These are phyloP conservation scores for Epichloe glyceriae DNA, from an alignment of 2,329 filamentous ascomycete species.

Conservation along the genomic window DNA sequence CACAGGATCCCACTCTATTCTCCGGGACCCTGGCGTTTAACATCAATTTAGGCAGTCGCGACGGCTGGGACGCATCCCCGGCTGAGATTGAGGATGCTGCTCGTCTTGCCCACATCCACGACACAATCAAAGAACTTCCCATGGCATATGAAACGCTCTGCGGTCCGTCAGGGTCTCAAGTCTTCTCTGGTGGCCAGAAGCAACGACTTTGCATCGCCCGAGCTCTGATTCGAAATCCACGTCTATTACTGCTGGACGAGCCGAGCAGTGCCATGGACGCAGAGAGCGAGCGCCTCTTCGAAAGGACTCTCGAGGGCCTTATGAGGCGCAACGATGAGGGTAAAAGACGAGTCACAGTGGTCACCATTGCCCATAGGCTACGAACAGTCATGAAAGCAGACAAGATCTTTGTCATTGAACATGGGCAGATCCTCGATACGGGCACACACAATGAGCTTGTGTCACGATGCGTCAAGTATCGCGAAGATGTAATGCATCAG, in stretches of 20 bases:
- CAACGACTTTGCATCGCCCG: conserved; percentile 59
- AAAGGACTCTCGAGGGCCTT: conserved; percentile 38
- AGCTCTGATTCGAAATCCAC: conserved; percentile 49
- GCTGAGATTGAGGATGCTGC: conserved; percentile 49
- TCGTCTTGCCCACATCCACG: conserved; percentile 50
- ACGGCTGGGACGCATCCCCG: conserved; percentile 35
- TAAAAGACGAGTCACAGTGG: conserved; percentile 25
- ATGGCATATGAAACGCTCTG: conserved; percentile 43
- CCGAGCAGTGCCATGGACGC: conserved; percentile 50
- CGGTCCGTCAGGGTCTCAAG: conserved; percentile 48
- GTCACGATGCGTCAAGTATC: neutral
- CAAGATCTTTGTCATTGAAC: conserved; percentile 29
- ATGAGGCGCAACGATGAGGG: conserved; percentile 13
- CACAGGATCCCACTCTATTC: conserved; percentile 37
- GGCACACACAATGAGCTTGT: conserved; percentile 1
- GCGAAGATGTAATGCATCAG: neutral
- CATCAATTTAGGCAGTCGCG: conserved; percentile 33
- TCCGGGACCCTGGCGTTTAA: conserved; percentile 37
- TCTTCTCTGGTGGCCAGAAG: conserved; percentile 54
- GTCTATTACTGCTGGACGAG: conserved; percentile 43
- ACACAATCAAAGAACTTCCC: conserved; percentile 40
- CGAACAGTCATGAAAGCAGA: conserved; percentile 30
- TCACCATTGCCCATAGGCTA: conserved; percentile 32
- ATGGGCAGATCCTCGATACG: conserved; percentile 23
- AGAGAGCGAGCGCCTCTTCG: conserved; percentile 32